Percentiles rank a stretch among this genome's conserved stretches.
Conservation (phyloP, 2,329 filamentous ascomycete species). For the Nectriaceae sp. region DNA sequence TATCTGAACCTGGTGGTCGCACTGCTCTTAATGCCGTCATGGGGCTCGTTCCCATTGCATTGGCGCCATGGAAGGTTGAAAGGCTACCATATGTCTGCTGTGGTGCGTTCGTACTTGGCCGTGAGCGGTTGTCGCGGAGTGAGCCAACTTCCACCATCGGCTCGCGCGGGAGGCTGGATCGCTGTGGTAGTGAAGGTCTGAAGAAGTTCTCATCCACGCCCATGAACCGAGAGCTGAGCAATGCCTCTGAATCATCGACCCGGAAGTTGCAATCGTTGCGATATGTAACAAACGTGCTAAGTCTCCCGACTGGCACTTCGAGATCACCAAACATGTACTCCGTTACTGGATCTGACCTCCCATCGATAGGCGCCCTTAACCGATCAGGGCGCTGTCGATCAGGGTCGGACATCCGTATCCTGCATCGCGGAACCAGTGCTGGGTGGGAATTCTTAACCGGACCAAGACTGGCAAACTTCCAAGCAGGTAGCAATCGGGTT, state of each 20-base stretch:
- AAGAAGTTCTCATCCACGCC: constrained; percentile 88
- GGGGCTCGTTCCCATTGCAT: constrained; percentile 77
- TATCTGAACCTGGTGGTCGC: constrained; percentile 60
- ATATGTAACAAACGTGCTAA: constrained; percentile 81
- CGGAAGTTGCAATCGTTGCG: constrained; percentile 88
- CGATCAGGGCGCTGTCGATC: constrained; percentile 63
- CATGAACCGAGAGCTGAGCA: constrained; percentile 92
- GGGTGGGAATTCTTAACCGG: constrained; percentile 70
- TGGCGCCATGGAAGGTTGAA: constrained; percentile 85
- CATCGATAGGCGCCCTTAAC: constrained; percentile 49
- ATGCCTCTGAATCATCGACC: constrained; percentile 85
- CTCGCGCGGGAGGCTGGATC: constrained; percentile 40
- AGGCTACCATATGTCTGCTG: constrained; percentile 87
- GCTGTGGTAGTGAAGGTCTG: constrained; percentile 70
- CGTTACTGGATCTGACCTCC: constrained; percentile 53
- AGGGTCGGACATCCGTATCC: constrained; percentile 67
- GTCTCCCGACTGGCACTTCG: constrained; percentile 81
- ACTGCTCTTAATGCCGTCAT: constrained; percentile 79
- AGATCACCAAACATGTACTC: constrained; percentile 81
- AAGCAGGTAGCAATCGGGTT: constrained; percentile 79
- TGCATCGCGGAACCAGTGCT: constrained; percentile 75
- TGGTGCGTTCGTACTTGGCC: constrained; percentile 54
- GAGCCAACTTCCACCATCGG: constrained; percentile 66
- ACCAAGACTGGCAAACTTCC: constrained; percentile 76
- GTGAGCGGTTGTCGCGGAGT: constrained; percentile 65